A percentile compares a stretch with the other conserved stretches of the same genome.
Conservation (phyloP, 2,329 filamentous ascomycete genomes). For the Diaporthe batatas region DNA sequence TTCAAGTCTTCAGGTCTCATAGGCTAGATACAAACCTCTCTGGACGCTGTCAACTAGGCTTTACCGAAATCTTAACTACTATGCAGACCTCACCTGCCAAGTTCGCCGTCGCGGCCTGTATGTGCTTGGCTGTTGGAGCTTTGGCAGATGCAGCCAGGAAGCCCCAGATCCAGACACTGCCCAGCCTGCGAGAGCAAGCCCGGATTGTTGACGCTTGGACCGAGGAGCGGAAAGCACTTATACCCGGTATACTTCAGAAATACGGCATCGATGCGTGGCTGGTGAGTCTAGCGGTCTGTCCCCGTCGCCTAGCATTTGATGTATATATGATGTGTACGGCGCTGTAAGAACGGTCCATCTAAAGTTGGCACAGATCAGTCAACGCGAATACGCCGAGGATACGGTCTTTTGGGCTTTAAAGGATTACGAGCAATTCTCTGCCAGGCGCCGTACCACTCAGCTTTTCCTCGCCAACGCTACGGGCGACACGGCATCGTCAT, state of each 20-base stretch:
- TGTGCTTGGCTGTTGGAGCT: slow-evolving; percentile 6
- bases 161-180: slow-evolving; percentile 55
- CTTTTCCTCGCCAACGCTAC: slow-evolving; percentile 60
- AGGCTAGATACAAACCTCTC: background rate
- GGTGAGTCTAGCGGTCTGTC: slow-evolving; percentile 47
- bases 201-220: slow-evolving; percentile 60
- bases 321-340: background rate
- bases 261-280: slow-evolving; percentile 64
- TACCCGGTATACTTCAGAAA: slow-evolving; percentile 59
- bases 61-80: background rate
- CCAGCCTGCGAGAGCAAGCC: slow-evolving; percentile 59
- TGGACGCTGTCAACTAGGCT: background rate
- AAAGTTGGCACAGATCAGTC: slow-evolving; percentile 57
- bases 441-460: slow-evolving; percentile 62
- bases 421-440: slow-evolving; percentile 59
- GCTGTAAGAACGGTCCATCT: background rate
- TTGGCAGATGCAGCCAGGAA: slow-evolving; percentile 41
- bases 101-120: slow-evolving; percentile 11
- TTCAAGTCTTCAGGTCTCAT: background rate
- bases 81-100: background rate
- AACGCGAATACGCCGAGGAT: slow-evolving; percentile 65
- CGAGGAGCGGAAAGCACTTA: slow-evolving; percentile 55
- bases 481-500: slow-evolving; percentile 47
- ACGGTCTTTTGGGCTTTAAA: slow-evolving; percentile 66
- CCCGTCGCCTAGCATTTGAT: background rate